These are phyloP conservation scores for Catunica adiposa DNA, from an alignment of 2,329 filamentous ascomycete species.

Conservation along the genomic window DNA sequence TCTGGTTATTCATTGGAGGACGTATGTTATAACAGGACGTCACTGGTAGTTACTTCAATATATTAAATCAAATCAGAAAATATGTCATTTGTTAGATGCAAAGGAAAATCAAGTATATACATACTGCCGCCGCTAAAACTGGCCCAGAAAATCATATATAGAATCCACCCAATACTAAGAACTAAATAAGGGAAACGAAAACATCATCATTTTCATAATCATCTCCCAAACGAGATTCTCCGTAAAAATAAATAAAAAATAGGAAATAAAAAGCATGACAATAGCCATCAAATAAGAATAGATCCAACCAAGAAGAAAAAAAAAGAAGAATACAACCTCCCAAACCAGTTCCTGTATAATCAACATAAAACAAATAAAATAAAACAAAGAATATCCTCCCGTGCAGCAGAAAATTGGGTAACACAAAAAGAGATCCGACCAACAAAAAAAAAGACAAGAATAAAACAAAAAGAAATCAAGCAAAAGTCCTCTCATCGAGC, in stretches of 20 bases:
- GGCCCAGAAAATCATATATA: too few species aligned
- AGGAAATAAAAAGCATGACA: neutral
- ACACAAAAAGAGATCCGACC: constrained; percentile 4
- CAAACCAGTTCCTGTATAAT: neutral
- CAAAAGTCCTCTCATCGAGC: neutral
- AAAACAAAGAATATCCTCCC: constrained; percentile 4
- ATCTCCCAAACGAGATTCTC: neutral
- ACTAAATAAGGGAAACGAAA: neutral
- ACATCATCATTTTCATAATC: neutral
- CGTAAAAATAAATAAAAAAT: neutral
- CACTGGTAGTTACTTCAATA: neutral
- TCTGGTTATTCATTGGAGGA: neutral
- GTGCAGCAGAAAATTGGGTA: neutral
- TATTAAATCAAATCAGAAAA: neutral
- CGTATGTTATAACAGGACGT: too few species aligned
- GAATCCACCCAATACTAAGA: neutral
- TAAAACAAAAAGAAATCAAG: constrained; percentile 1
- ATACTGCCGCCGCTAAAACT: neutral
- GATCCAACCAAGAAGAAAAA: neutral
- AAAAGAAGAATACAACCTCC: constrained; percentile 3
- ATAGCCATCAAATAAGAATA: neutral
- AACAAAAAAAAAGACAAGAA: constrained; percentile 5
- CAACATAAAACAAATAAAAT: neutral
- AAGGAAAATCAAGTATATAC: neutral
- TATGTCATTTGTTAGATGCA: too few species aligned